Base-by-base conservation (phyloP, 2,329 filamentous ascomycete species). In the Cladosporium velox region DNA sequence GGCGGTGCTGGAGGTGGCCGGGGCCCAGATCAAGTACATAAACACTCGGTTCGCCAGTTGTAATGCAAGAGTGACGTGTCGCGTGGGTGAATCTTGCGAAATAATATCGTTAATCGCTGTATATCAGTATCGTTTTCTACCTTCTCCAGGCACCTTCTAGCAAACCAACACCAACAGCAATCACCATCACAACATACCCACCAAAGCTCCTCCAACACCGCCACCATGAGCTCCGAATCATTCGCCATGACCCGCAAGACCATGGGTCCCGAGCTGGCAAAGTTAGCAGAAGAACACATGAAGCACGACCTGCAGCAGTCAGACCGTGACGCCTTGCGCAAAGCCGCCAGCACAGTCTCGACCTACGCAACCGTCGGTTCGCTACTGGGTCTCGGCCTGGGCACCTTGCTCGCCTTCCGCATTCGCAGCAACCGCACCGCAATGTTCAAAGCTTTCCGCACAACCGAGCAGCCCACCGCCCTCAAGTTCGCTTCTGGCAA, bases 381-480 rank as follows among this genome's bases (percentile, higher is more conserved):
- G 1, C 73, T 86, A 6, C 68, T 88, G 2, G 88, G 89, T 3
- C 74, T 91, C 2, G 85, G 84, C 0, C 78, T 91, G 0, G 87
- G 87, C 3, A 69, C 87, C 26, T 84, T 83, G 65, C 77, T 87
- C 18, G 88, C 88, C 3, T 83, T 84, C 69, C 81, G 87, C 11
- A 74, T 90, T 12, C 82, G 88, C 47, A 77, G 77, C 47, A 81
- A 84, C 67, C 83, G 88, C 55, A 77, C 80, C 35, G 79, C 82
- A n/a, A 84, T 89, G 75, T 90, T 89, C 79, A 81, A 83, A 52
- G 84, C 86, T 7, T 87, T 91, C 77, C 82, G 84, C 24, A 83
- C 87, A 0, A 78, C 82, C 61, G 86, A 90, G 73, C 86, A 85
- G 74, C 89, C 89, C 0, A 85, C 84, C 0, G 82, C 87, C 63